phyloP scores from a whole-genome alignment of 116 monocot species.

The Iris pallida region DNA sequence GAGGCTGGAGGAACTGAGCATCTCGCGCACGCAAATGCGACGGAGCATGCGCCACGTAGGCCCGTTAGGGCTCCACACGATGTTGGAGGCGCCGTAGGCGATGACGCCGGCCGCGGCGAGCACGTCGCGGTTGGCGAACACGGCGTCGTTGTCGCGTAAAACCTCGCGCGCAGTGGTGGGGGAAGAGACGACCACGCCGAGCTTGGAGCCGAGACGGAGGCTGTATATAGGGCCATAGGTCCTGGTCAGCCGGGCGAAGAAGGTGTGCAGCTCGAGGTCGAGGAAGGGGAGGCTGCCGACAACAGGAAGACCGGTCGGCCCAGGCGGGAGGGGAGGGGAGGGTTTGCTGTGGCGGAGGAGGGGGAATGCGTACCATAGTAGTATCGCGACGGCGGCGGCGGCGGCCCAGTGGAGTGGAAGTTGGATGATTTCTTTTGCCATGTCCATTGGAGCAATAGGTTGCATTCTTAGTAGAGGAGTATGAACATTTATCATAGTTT shows the following conservation, averaged over 20 bases:
- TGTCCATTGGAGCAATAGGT: too few species aligned
- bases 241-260: not conserved
- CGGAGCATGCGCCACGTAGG: not conserved
- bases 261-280: not conserved
- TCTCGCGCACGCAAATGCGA: not conserved
- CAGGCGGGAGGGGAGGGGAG: not conserved
- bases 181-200: not conserved
- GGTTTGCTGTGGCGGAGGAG: not conserved
- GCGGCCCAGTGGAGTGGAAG: not conserved
- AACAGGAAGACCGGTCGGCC: not conserved
- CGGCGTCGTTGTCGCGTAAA: not conserved
- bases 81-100: not conserved
- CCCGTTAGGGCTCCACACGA: not conserved
- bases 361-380: not conserved
- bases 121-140: not conserved
- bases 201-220: not conserved
- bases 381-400: not conserved
- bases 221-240: not conserved
- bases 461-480: not conserved
- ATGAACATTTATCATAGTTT: too few species aligned
- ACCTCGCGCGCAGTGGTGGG: not conserved
- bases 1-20: slow-evolving; percentile 1
- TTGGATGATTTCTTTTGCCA: too few species aligned
- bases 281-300: not conserved
- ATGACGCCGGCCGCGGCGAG: not conserved